A percentile compares a stretch with the other conserved stretches of the same genome.
phyloP scores from a whole-genome alignment of 805 yeast species.

The Hanseniaspora clermontiae region DNA sequence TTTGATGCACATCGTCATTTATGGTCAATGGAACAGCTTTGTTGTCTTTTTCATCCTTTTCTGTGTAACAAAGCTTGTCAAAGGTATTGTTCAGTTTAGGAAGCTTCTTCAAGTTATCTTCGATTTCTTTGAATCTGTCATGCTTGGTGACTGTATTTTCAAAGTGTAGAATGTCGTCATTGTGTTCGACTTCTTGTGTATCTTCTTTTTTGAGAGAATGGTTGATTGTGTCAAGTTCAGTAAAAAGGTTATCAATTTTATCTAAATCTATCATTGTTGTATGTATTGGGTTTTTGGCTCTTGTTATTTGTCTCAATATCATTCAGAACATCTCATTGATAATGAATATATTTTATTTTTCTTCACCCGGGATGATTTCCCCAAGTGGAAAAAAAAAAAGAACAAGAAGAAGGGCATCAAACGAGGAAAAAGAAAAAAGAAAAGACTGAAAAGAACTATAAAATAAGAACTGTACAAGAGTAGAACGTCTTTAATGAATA shows the following conservation, averaged over 20 bases:
- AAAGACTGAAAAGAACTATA: no score
- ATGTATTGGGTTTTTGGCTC: neutral
- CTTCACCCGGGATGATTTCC: no score
- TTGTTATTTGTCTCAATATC: no score
- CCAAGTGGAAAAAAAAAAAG: no score
- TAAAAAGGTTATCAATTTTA: slow-evolving; percentile 13
- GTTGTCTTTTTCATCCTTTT: slow-evolving; percentile 14
- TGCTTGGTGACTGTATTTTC: slow-evolving; percentile 12
- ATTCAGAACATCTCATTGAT: no score
- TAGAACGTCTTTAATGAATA: no score
- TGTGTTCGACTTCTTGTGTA: slow-evolving; percentile 14
- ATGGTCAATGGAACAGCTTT: slow-evolving; percentile 14
- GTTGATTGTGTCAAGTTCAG: neutral
- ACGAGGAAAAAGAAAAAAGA: no score
- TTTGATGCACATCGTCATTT: slow-evolving; percentile 14
- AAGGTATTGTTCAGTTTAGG: slow-evolving; percentile 25
- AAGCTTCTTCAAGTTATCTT: slow-evolving; percentile 19
- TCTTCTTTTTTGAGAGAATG: slow-evolving; percentile 1
- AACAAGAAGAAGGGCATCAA: no score
- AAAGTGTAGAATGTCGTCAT: slow-evolving; percentile 15
- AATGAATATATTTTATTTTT: no score
- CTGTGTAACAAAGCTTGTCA: slow-evolving; percentile 19
- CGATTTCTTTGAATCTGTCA: slow-evolving; percentile 23
- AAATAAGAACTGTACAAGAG: no score
- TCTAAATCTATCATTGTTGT: slow-evolving; percentile 2